phyloP scores from a whole-genome alignment of 192 early-diverging fungal species.

The Funneliformis mosseae region DNA sequence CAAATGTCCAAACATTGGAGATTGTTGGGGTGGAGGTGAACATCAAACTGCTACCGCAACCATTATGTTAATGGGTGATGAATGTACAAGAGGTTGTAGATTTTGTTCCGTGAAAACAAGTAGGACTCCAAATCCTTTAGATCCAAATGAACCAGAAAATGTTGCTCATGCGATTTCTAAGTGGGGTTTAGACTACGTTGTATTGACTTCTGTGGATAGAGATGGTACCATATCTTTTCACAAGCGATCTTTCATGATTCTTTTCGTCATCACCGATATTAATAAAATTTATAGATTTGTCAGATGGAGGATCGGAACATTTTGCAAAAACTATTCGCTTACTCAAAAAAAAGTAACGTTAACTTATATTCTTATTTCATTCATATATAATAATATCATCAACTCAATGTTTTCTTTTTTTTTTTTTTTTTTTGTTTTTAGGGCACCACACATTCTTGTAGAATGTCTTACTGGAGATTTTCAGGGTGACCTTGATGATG shows the following conservation, averaged over 20 bases:
- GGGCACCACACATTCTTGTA: conserved; percentile 89
- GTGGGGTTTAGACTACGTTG: conserved; percentile 97
- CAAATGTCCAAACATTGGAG: conserved; percentile 96
- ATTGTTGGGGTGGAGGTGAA: conserved; percentile 98
- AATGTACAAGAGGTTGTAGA: conserved; percentile 95
- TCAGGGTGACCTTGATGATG: conserved; percentile 72
- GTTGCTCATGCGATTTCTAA: conserved; percentile 89
- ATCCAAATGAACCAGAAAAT: conserved; percentile 89
- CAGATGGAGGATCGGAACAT: conserved; percentile 89
- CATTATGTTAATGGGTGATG: conserved; percentile 99
- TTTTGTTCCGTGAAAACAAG: conserved; percentile 99
- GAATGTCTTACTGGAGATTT: conserved; percentile 98
- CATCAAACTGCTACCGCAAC: conserved; percentile 95
- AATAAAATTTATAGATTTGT: conserved; percentile 61
- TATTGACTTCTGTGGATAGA: conserved; percentile 96
- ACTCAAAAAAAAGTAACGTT: conserved; percentile 77
- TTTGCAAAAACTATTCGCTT: conserved; percentile 91
- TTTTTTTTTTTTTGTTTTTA: conserved; percentile 35
- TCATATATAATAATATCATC: background rate
- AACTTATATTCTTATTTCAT: background rate
- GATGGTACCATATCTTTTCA: conserved; percentile 61
- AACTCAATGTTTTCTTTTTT: background rate
- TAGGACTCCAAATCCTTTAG: conserved; percentile 78
- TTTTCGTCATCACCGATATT: background rate
- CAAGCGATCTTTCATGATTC: background rate